These are phyloP conservation scores for Passalora sequoiae DNA, from an alignment of 2,329 filamentous ascomycete species.

Conservation along the genomic window DNA sequence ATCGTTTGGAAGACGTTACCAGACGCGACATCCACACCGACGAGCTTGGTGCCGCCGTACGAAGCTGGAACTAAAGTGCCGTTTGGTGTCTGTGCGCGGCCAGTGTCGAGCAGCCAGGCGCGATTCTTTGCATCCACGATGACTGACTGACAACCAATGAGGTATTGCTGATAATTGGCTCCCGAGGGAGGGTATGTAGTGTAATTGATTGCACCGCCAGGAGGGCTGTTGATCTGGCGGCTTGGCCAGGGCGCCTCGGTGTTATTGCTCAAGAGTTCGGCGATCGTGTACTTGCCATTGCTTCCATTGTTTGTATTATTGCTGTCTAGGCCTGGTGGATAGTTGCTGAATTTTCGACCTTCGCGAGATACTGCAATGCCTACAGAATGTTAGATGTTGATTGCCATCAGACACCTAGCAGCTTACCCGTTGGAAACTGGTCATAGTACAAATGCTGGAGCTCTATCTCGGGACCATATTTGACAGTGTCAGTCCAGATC, in stretches of 20 bases:
- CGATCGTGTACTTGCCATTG: slow-evolving; percentile 46
- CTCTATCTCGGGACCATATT: slow-evolving; percentile 43
- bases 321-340: slow-evolving; percentile 46
- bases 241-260: slow-evolving; percentile 44
- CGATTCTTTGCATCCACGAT: slow-evolving; percentile 48
- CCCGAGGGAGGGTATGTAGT: slow-evolving; percentile 43
- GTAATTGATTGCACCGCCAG: slow-evolving; percentile 49
- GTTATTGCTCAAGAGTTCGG: slow-evolving; percentile 41
- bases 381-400: slow-evolving; percentile 12
- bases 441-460: slow-evolving; percentile 49
- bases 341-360: slow-evolving; percentile 51
- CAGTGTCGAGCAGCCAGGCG: slow-evolving; percentile 53
- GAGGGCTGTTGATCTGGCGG: slow-evolving; percentile 44
- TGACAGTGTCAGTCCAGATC: slow-evolving; percentile 27
- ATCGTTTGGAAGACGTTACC: slow-evolving; percentile 49
- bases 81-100: slow-evolving; percentile 40
- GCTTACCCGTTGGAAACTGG: slow-evolving; percentile 44
- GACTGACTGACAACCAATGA: slow-evolving; percentile 50
- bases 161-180: slow-evolving; percentile 46
- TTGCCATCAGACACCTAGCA: not conserved
- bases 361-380: slow-evolving; percentile 49
- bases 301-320: slow-evolving; percentile 43
- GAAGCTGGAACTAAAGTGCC: slow-evolving; percentile 43
- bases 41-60: slow-evolving; percentile 48
- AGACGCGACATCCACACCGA: slow-evolving; percentile 45